Base-by-base conservation (phyloP, 108 stramenopile genomes). In the Discostella stelligeroides region DNA sequence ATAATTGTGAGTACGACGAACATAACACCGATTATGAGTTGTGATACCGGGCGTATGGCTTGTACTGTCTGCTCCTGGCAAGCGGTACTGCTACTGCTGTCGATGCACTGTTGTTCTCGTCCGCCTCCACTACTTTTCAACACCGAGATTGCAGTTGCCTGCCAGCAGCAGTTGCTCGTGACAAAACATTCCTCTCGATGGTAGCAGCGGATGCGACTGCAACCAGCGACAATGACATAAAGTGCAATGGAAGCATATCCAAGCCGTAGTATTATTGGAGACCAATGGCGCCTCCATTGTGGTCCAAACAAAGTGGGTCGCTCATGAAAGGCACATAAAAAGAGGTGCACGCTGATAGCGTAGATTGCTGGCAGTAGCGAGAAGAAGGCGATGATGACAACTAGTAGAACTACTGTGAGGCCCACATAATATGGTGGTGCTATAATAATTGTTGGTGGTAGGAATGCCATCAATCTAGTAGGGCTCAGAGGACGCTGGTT, bases 271-370 rank as follows among this genome's bases (percentile, higher is more conserved):
- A 64, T 3, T 1, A 71, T 71, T 37, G 70, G 70, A 38, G 34
- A 25, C 70, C 70, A 71, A 30, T 70, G 39, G 29, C 34, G 34
- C 34, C 34, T 3, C 34, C 34, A 34, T 48, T 50, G 12, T 21
- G 30, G 10, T 1, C 17, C 9, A 25, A 38, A 4, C 62, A 20
- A 12, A 7, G 48, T 34, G 3, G 34, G 34, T 17, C 76, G 56
- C 56, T 77, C 76, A 21, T 72, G 69, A 39, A 71, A 77, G 38
- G 27, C 63, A 10, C 70, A 34, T 15, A 71, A 70, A 20, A 77
- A 77, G 42, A 41, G 21, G 41, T 72, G 76, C 13, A 71, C 76
- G 4, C 63, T 45, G 8, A 66, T 34, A 5, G 34, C 34, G 6
- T 34, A 34, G 3, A 34, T 34, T 34, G 34, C 34, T 34, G 34